Evolutionary conservation across 139 green algal genomes (phyloP).

Genomic region (Chlamydomonas applanata): DNA sequence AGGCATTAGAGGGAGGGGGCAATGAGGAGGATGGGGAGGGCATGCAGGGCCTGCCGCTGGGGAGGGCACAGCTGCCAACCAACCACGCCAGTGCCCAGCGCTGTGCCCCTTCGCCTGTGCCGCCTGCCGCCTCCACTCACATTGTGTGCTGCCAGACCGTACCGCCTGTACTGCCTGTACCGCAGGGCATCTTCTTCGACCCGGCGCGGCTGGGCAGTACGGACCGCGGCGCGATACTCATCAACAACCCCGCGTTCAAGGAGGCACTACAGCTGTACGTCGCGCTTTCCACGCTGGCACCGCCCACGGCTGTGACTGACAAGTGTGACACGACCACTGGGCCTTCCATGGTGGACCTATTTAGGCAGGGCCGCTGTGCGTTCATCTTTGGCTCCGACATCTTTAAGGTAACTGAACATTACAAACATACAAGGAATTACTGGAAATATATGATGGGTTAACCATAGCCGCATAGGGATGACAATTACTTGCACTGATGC

Average conservation of each 20-base stretch:
- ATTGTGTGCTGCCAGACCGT: no score
- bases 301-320: neutral
- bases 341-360: slow-evolving; percentile 17
- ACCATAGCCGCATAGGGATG: neutral
- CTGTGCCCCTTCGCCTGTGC: no score
- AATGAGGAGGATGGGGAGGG: no score
- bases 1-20: no score
- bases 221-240: slow-evolving; percentile 3
- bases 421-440: no score
- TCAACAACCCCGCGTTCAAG: slow-evolving; percentile 16
- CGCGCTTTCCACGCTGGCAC: slow-evolving; percentile 7
- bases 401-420: slow-evolving; percentile 42
- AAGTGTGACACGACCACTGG: slow-evolving; percentile 6
- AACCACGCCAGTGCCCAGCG: no score
- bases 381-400: slow-evolving; percentile 18
- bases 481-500: no score
- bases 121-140: no score
- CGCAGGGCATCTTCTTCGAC: slow-evolving; percentile 24
- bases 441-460: neutral
- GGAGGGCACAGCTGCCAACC: no score
- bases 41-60: no score
- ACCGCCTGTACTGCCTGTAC: no score
- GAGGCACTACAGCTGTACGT: slow-evolving; percentile 11
- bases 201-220: neutral
- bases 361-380: slow-evolving; percentile 20